Conservation (phyloP, 192 early-diverging fungal species). For the Backusella macrospora region DNA sequence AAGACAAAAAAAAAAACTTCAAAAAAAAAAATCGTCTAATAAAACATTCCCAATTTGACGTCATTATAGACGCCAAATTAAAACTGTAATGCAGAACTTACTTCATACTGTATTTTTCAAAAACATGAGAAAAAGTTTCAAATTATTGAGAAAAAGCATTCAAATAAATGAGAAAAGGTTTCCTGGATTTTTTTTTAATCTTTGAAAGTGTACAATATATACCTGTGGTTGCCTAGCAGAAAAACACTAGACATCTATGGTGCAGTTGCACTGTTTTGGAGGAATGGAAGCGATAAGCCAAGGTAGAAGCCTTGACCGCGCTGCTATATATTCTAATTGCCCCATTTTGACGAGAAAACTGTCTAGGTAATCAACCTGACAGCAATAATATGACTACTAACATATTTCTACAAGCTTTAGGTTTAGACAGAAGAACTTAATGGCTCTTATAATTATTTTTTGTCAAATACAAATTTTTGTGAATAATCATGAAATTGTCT, state of each 20-base stretch:
- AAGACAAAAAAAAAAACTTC: too few relatives aligned
- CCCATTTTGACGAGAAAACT: background rate
- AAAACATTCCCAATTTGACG: too few relatives aligned
- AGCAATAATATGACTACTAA: background rate
- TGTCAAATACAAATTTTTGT: background rate
- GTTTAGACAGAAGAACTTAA: background rate
- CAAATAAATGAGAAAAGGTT: too few relatives aligned
- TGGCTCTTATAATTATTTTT: constrained; percentile 1
- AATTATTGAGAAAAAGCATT: too few relatives aligned
- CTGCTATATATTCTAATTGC: constrained; percentile 9
- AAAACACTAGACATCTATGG: background rate
- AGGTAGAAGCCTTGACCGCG: constrained; percentile 2
- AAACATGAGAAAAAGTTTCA: too few relatives aligned
- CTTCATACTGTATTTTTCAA: too few relatives aligned
- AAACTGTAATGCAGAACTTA: too few relatives aligned
- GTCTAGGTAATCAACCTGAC: background rate
- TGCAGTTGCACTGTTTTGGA: constrained; percentile 8
- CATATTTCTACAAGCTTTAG: constrained; percentile 7
- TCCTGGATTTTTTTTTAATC: too few relatives aligned
- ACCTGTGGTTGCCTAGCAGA: background rate
- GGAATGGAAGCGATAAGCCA: constrained; percentile 8
- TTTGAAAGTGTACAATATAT: background rate
- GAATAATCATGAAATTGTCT: constrained; percentile 6
- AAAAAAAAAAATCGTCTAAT: too few relatives aligned
- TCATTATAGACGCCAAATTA: too few relatives aligned